Evolutionary conservation across 768 basidiomycete genomes (phyloP).

Genomic region (Cytidiella melzeri): DNA sequence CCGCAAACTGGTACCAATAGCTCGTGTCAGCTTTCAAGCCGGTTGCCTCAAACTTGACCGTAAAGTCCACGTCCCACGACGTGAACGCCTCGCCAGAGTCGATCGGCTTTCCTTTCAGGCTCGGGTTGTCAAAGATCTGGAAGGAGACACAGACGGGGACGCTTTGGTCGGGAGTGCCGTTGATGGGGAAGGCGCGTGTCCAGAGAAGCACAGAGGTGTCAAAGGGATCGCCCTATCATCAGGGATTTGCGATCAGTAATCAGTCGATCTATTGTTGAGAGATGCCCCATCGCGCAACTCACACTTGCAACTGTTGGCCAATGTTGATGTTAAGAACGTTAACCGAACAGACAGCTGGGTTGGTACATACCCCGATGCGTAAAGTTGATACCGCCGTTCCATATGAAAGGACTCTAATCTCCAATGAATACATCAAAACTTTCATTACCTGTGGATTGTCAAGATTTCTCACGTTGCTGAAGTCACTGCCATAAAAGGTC

Average conservation of each 20-base stretch:
- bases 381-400: slow-evolving; percentile 46
- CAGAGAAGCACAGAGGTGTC: slow-evolving; percentile 49
- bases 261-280: too few relatives aligned
- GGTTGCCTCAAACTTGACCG: slow-evolving; percentile 53
- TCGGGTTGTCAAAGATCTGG: slow-evolving; percentile 34
- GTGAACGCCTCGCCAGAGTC: slow-evolving; percentile 48
- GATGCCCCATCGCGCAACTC: too few relatives aligned
- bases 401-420: slow-evolving; percentile 38
- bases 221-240: slow-evolving; percentile 51
- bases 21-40: slow-evolving; percentile 43
- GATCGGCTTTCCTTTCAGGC: slow-evolving; percentile 29
- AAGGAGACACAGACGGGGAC: slow-evolving; percentile 46
- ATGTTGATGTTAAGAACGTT: neutral
- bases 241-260: too few relatives aligned
- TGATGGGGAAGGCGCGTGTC: slow-evolving; percentile 44
- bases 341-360: neutral
- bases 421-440: neutral
- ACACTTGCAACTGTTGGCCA: slow-evolving; percentile 39
- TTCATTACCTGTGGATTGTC: neutral
- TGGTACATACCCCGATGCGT: slow-evolving; percentile 36
- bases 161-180: slow-evolving; percentile 37
- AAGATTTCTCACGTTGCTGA: slow-evolving; percentile 36
- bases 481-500: slow-evolving; percentile 43
- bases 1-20: slow-evolving; percentile 51
- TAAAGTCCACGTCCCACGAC: slow-evolving; percentile 52